A percentile compares a stretch with the other conserved stretches of the same genome.
Conservation (phyloP, 192 early-diverging fungal genomes). For the Umbelopsis isabellina region DNA sequence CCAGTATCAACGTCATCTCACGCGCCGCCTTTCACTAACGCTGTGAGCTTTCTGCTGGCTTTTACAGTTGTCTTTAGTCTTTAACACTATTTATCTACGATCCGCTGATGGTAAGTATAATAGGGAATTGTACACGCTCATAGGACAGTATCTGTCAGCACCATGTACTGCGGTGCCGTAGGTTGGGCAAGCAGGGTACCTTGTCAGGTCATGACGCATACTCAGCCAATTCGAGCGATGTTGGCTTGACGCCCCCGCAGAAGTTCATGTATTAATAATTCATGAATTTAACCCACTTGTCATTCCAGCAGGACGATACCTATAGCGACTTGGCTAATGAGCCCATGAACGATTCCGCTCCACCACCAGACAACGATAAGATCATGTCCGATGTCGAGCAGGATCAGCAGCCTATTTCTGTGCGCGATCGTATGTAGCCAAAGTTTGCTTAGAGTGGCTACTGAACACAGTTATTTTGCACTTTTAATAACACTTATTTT, state of each 20-base stretch:
- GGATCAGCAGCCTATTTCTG: constrained; percentile 15
- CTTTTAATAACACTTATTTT: background rate
- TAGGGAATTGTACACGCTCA: background rate
- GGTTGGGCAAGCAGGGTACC: background rate
- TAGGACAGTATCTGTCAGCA: background rate
- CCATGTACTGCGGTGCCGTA: background rate
- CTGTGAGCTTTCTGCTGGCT: constrained; percentile 9
- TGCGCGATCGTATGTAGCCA: constrained; percentile 13
- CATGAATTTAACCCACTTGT: too few relatives aligned
- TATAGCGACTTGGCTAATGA: constrained; percentile 18
- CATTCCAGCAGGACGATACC: constrained; percentile 17
- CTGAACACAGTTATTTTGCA: background rate
- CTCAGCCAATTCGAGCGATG: background rate
- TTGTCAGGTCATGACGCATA: background rate
- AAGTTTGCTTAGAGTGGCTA: background rate
- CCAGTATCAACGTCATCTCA: constrained; percentile 18
- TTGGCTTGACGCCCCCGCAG: background rate
- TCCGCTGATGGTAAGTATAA: constrained; percentile 14
- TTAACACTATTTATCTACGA: constrained; percentile 18
- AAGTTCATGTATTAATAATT: too few relatives aligned
- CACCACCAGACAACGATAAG: constrained; percentile 13
- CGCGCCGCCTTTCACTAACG: constrained; percentile 15
- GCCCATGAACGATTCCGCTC: constrained; percentile 17
- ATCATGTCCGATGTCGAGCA: constrained; percentile 20
- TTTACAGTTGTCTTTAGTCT: constrained; percentile 11